Evolutionary conservation across 805 yeast genomes (phyloP), one percentile per base, ranked within the genome.

Genomic region (Saccharomycopsis fermentans): DNA sequence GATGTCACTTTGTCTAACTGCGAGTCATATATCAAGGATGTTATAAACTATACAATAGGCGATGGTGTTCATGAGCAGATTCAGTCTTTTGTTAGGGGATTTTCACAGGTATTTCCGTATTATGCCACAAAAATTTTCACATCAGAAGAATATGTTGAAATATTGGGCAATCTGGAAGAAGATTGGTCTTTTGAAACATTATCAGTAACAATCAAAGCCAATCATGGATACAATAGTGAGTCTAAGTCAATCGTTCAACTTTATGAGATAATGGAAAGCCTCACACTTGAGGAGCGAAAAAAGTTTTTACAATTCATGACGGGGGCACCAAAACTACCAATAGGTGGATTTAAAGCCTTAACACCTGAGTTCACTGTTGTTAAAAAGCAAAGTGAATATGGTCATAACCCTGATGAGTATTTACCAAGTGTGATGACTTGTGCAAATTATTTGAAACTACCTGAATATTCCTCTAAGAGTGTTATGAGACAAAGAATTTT

Each of bases 391-490:
- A 78, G 85, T n/a, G 98, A 92, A 56, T 83, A 79, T 53, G 59
- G 59, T 9, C 68, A 80, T 27, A 70, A 73, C 12, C 79, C 87
- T 4, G 96, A 92, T 70, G 90, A 84, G 61, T 90, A 86, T 67
- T 75, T 94, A 58, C 98, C 99, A 1, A 89, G 96, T 71, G 99
- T 94, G 2, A 92, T 92, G 99, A 92, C 99, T 0, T 92, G 99
- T 74, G 97, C 96, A 2, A 92, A 92, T 68, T 94, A 92, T 68
- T 76, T 92, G 64, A 92, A 92, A 69, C 73, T 94, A 21, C 98
- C 99, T 4, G 81, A 86, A 62, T 94, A 92, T 68, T 78, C 89
- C 2, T 73, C 79, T 37, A 78, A 77, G 59, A 82, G 76, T 17
- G 70, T 87, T 1, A 77, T 94, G 84, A 73, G 69, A 55, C 68